These are phyloP conservation scores for Moesziomyces parantarcticus DNA, from an alignment of 1,284 basidiomycete species.

Conservation along the genomic window DNA sequence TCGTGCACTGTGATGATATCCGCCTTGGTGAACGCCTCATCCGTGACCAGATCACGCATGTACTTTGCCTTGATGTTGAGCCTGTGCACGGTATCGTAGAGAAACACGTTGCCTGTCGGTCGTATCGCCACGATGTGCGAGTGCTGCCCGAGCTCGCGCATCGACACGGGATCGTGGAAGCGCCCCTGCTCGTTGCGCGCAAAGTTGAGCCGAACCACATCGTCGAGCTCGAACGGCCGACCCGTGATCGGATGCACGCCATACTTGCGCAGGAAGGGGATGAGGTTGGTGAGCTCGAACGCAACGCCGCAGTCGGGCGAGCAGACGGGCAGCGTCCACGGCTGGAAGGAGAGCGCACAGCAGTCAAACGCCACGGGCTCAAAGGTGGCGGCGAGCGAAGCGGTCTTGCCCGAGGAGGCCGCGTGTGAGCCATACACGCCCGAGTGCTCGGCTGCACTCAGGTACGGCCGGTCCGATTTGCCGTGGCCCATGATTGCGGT, in stretches of 20 bases:
- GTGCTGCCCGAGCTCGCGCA: constrained; percentile 72
- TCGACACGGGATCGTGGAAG: constrained; percentile 69
- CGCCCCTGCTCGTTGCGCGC: constrained; percentile 69
- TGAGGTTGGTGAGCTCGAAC: constrained; percentile 75
- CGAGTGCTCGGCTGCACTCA: constrained; percentile 60
- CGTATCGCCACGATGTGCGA: constrained; percentile 69
- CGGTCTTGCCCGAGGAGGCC: constrained; percentile 45
- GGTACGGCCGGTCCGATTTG: constrained; percentile 59
- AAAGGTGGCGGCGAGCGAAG: constrained; percentile 50
- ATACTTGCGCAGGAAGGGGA: constrained; percentile 82
- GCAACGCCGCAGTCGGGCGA: constrained; percentile 74
- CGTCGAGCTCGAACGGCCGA: constrained; percentile 78
- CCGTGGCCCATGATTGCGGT: constrained; percentile 57
- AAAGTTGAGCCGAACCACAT: constrained; percentile 90
- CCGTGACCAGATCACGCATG: constrained; percentile 82
- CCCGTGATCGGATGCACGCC: constrained; percentile 88
- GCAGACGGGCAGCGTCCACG: constrained; percentile 88
- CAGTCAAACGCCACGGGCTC: constrained; percentile 82
- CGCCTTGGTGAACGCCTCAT: constrained; percentile 82
- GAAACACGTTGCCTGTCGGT: constrained; percentile 82
- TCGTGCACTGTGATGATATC: constrained; percentile 85
- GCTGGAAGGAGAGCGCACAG: constrained; percentile 90
- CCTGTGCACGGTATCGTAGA: constrained; percentile 76
- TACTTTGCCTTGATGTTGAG: constrained; percentile 78
- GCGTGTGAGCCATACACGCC: constrained; percentile 58